Evolutionary conservation across 2,329 filamentous ascomycete genomes (phyloP), one percentile per base, ranked within the genome.

Genomic region (Zelopaecilomyces penicillatus): DNA sequence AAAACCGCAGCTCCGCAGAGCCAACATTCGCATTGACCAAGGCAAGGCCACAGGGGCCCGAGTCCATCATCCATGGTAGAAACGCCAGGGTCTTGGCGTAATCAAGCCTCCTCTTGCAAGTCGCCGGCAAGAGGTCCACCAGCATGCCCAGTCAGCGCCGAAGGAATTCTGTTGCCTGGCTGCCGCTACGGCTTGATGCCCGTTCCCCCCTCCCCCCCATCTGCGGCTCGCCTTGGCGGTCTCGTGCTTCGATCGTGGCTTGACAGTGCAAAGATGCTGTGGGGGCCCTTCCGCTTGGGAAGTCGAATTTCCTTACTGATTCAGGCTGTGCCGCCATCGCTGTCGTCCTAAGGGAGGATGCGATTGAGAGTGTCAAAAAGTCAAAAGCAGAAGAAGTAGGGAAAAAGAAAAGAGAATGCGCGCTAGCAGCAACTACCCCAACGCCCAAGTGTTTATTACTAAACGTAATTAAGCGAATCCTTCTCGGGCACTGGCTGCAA

Each of bases 131-230:
- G 19, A 3, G 19, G 3, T 19, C 19, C 19, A 19, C 19, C 19
- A 19, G 19, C 19, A 19, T 41, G 44, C 44, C 57, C 57, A 57
- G 49, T 60, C 54, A 58, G 40, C 34, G 49, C 26, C 28, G 40
- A 41, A 45, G 45, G 48, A 61, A 62, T 59, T 49, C 58, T 60
- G 58, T 52, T 62, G 58, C 58, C 59, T 61, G 45, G 44, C 37
- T 32, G 36, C 39, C 44, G 28, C 30, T 28, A 33, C 36, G n/a
- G 34, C 34, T 19, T 36, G 34, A 19, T 9, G 34, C 34, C 34
- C 34, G 34, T 36, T 19, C 34, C 6, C n/a, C n/a, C 5, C 34
- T 19, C 32, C 34, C 26, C 26, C 34, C n/a, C n/a, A 36, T 36
- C 26, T 36, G 34, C 26, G 34, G 34, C 34, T 12, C 34, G 26